Conservation (phyloP, 2,329 filamentous ascomycete species). For the Phialocephala subalpina region DNA sequence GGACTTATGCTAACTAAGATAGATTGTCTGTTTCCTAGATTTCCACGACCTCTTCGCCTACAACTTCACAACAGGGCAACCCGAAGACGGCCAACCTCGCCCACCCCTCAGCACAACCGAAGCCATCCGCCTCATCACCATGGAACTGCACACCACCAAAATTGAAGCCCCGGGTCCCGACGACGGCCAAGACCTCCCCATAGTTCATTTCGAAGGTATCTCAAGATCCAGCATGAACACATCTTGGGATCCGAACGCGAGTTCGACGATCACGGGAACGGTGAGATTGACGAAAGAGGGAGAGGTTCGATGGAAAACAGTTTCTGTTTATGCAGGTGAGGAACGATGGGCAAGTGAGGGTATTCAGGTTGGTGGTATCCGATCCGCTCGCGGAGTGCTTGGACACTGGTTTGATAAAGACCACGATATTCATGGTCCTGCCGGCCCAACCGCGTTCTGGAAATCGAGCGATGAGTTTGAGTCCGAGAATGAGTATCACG, state of each 20-base stretch:
- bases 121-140: conserved; percentile 73
- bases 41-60: conserved; percentile 77
- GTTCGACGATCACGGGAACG: conserved; percentile 69
- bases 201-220: conserved; percentile 73
- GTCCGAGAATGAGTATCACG: conserved; percentile 10
- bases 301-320: conserved; percentile 78
- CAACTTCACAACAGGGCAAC: conserved; percentile 66
- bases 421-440: conserved; percentile 72
- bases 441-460: conserved; percentile 81
- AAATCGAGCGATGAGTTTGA: conserved; percentile 65
- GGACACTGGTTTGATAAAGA: conserved; percentile 85
- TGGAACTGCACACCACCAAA: conserved; percentile 69
- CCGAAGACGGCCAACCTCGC: conserved; percentile 53
- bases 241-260: conserved; percentile 72
- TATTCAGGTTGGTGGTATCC: conserved; percentile 74
- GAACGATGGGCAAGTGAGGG: conserved; percentile 81
- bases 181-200: conserved; percentile 65
- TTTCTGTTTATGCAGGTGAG: conserved; percentile 68
- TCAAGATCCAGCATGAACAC: conserved; percentile 66
- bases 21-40: conserved; percentile 62
- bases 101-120: conserved; percentile 67
- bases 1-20: conserved; percentile 26
- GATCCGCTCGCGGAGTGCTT: conserved; percentile 71
- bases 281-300: conserved; percentile 73
- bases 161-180: conserved; percentile 66